Conservation (phyloP, 2,329 filamentous ascomycete species). For the Polychaeton citri region DNA sequence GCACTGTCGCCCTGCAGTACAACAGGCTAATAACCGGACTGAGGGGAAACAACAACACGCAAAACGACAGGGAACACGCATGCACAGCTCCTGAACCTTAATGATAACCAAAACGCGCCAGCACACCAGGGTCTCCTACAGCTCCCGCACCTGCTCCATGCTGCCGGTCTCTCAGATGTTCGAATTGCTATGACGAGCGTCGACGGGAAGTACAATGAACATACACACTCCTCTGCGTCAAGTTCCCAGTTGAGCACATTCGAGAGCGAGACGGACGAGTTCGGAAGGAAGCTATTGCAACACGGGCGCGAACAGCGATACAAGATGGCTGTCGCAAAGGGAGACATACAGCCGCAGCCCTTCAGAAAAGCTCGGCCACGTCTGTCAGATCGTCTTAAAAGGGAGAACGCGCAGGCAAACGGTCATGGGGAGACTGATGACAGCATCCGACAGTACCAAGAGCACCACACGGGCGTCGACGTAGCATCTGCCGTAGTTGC, state of each 20-base stretch:
- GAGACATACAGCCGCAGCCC: slow-evolving; percentile 15
- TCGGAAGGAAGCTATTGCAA: slow-evolving; percentile 31
- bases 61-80: no score
- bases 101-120: no score
- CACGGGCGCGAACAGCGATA: slow-evolving; percentile 29
- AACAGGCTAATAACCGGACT: no score
- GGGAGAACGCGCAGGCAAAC: neutral
- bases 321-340: slow-evolving; percentile 22
- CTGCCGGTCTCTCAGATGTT: no score
- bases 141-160: no score
- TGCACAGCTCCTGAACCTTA: no score
- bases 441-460: slow-evolving; percentile 20
- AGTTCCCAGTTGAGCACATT: slow-evolving; percentile 24
- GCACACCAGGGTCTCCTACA: no score
- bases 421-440: neutral
- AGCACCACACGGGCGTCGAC: slow-evolving; percentile 13
- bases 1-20: no score
- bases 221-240: no score
- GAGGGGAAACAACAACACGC: no score
- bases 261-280: slow-evolving; percentile 33
- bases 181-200: no score
- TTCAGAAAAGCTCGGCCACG: slow-evolving; percentile 31
- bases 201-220: no score
- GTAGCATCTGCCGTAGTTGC: neutral
- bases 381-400: slow-evolving; percentile 2